Evolutionary conservation across 805 yeast species (phyloP).

Genomic region (Suhomyces faveliae): DNA sequence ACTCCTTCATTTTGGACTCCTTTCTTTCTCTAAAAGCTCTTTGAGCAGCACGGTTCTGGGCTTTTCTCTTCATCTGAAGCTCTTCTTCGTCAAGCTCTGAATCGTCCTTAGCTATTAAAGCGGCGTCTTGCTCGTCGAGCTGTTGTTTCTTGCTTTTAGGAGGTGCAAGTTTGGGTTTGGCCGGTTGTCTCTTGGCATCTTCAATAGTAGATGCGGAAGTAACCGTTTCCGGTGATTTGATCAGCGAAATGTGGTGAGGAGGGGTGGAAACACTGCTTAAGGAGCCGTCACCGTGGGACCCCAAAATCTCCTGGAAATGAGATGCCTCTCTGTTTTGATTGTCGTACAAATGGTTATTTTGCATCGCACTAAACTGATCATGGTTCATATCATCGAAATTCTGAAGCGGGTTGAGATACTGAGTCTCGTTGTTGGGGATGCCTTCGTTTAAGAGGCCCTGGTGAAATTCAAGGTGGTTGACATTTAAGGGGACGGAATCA

Average conservation of each 20-base stretch:
- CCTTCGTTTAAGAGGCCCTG: neutral
- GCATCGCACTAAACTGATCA: neutral
- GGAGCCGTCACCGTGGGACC: neutral
- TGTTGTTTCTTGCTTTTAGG: conserved; percentile 24
- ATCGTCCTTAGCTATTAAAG: conserved; percentile 37
- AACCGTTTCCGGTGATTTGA: conserved; percentile 5
- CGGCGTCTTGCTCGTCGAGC: conserved; percentile 37
- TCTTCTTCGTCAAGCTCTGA: conserved; percentile 40
- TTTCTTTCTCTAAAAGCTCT: conserved; percentile 82
- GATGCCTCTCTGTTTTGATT: neutral
- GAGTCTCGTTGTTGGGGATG: neutral
- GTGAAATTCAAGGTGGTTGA: neutral
- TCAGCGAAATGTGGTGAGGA: neutral
- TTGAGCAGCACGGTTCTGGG: conserved; percentile 85
- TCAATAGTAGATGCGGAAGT: neutral
- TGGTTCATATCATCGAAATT: neutral
- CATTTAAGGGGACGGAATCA: neutral
- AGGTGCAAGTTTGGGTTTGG: conserved; percentile 5
- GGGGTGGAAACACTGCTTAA: conserved; percentile 7
- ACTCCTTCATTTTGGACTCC: conserved; percentile 66
- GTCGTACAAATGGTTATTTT: neutral
- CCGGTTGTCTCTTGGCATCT: neutral
- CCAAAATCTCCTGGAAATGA: neutral
- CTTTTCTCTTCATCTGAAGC: conserved; percentile 58
- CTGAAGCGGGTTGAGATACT: neutral